Evolutionary conservation across 345 rosid genomes (phyloP).

Genomic region (Nephelium lappaceum): DNA sequence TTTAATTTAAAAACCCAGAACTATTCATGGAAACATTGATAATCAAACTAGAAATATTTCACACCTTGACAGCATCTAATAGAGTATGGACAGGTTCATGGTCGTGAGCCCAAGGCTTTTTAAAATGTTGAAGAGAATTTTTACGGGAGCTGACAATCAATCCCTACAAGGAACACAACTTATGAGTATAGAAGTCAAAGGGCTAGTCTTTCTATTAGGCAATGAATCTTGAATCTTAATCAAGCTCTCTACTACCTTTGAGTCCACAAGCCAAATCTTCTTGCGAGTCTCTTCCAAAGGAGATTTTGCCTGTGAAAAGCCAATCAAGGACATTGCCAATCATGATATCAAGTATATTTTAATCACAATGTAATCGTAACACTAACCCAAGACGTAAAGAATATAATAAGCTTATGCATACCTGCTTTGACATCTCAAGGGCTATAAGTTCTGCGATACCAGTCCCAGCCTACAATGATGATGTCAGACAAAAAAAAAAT

Average conservation of each 20-base stretch:
- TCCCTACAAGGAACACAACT: slow-evolving; percentile 53
- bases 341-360: slow-evolving; percentile 7
- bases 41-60: slow-evolving; percentile 12
- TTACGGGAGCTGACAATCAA: slow-evolving; percentile 80
- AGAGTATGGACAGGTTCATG: slow-evolving; percentile 76
- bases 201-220: not conserved
- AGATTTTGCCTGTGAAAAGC: slow-evolving; percentile 52
- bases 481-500: not conserved
- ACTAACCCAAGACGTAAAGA: not conserved
- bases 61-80: slow-evolving; percentile 79
- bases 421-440: slow-evolving; percentile 91
- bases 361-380: not conserved
- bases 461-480: slow-evolving; percentile 83
- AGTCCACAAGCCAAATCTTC: slow-evolving; percentile 96
- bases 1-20: not conserved
- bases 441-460: slow-evolving; percentile 98
- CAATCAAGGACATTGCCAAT: not conserved
- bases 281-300: slow-evolving; percentile 85
- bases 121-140: slow-evolving; percentile 87
- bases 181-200: not conserved
- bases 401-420: slow-evolving; percentile 22
- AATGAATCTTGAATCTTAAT: slow-evolving; percentile 6
- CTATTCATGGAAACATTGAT: not conserved
- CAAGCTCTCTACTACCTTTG: slow-evolving; percentile 62
- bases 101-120: slow-evolving; percentile 98